A percentile compares a stretch with the other conserved stretches of the same genome.
These are phyloP conservation scores for Exophiala sideris DNA, from an alignment of 2,329 filamentous ascomycete genomes.

Conservation along the genomic window DNA sequence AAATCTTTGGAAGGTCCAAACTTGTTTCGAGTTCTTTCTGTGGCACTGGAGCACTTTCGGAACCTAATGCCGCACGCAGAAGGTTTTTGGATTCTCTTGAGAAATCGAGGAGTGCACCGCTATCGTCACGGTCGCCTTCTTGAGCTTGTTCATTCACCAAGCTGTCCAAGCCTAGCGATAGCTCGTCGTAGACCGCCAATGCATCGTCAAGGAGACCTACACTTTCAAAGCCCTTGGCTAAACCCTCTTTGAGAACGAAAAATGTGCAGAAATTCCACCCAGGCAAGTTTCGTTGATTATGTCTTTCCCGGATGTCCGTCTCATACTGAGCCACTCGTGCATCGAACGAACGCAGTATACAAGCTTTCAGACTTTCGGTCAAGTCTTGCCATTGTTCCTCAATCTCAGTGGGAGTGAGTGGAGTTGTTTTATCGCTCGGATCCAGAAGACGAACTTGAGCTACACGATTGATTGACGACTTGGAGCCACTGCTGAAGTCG, in stretches of 20 bases:
- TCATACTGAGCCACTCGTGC: slow-evolving; percentile 89
- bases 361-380: slow-evolving; percentile 77
- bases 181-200: slow-evolving; percentile 88
- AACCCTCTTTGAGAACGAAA: slow-evolving; percentile 93
- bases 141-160: slow-evolving; percentile 71
- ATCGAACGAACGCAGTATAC: slow-evolving; percentile 88
- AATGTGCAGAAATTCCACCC: slow-evolving; percentile 99
- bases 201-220: slow-evolving; percentile 95
- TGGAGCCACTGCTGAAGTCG: slow-evolving; percentile 81
- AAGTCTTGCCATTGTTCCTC: slow-evolving; percentile 81
- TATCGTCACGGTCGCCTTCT: slow-evolving; percentile 61
- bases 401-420: slow-evolving; percentile 71
- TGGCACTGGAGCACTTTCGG: slow-evolving; percentile 11
- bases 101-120: slow-evolving; percentile 66
- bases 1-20: slow-evolving; percentile 13
- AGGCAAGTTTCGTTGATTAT: slow-evolving; percentile 77
- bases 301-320: slow-evolving; percentile 92
- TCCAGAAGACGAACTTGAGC: slow-evolving; percentile 73
- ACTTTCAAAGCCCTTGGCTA: slow-evolving; percentile 91
- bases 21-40: slow-evolving; percentile 30
- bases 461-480: slow-evolving; percentile 70
- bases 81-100: slow-evolving; percentile 69
- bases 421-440: slow-evolving; percentile 33
- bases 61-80: slow-evolving; percentile 50
- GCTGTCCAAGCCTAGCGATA: slow-evolving; percentile 79